A percentile compares a stretch with the other conserved stretches of the same genome.
Conservation (phyloP, 345 rosid genomes). For the Litchi chinensis region DNA sequence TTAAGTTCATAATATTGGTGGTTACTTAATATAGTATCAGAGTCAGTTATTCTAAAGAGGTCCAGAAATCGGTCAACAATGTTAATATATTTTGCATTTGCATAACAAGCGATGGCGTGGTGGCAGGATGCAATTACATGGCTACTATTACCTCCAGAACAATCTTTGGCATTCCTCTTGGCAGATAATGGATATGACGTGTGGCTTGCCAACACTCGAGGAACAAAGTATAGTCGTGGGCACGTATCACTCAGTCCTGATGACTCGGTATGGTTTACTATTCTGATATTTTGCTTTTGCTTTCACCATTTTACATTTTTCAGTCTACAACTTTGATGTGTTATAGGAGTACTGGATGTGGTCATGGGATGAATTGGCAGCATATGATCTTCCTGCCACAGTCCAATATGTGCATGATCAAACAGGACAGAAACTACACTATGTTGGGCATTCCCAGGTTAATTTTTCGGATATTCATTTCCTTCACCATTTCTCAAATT, state of each 20-base stretch:
- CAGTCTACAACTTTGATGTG: neutral
- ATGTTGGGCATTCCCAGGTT: constrained; percentile 58
- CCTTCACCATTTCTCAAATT: neutral
- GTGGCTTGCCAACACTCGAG: constrained; percentile 52
- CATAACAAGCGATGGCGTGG: neutral
- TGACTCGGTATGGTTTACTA: constrained; percentile 26
- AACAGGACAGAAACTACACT: constrained; percentile 48
- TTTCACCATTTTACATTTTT: neutral
- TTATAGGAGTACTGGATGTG: constrained; percentile 58
- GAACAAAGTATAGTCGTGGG: constrained; percentile 47
- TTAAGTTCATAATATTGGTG: too few species aligned
- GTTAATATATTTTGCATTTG: neutral
- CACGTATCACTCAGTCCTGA: constrained; percentile 36
- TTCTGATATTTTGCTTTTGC: neutral
- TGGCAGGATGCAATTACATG: constrained; percentile 53
- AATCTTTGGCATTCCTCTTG: constrained; percentile 46
- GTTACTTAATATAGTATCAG: too few species aligned
- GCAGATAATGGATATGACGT: constrained; percentile 58
- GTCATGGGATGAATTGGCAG: constrained; percentile 58
- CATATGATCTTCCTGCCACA: constrained; percentile 57
- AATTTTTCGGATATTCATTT: neutral
- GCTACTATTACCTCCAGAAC: constrained; percentile 43
- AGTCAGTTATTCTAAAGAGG: too few species aligned
- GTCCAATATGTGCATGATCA: constrained; percentile 40
- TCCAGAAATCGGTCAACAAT: too few species aligned